Percentiles rank a stretch among this genome's conserved stretches.
These are phyloP conservation scores for Coemansia javaensis DNA, from an alignment of 192 early-diverging fungal genomes.

Conservation along the genomic window DNA sequence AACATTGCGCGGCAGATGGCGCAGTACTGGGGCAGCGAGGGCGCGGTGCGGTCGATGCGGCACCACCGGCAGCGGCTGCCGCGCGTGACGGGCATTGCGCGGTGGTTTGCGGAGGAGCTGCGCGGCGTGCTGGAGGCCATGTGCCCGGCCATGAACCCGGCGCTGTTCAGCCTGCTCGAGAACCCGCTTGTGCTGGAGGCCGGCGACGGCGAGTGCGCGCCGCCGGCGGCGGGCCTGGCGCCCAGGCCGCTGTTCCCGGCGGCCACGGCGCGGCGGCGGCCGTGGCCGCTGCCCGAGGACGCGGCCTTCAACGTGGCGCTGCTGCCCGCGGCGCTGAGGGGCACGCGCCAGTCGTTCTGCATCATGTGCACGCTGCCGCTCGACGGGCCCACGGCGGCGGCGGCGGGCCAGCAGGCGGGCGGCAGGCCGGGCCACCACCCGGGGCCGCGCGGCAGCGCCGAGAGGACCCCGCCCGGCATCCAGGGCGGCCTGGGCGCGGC, in stretches of 20 bases:
- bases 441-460: no score
- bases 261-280: constrained; percentile 12
- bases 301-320: constrained; percentile 39
- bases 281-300: constrained; percentile 4
- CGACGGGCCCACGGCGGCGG: constrained; percentile 2
- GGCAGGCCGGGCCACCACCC: no score
- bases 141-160: constrained; percentile 42
- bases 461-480: constrained; percentile 3
- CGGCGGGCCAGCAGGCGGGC: not conserved
- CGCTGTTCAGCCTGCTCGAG: constrained; percentile 39
- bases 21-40: constrained; percentile 45
- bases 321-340: constrained; percentile 43
- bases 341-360: constrained; percentile 48
- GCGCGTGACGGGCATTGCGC: constrained; percentile 43
- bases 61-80: constrained; percentile 42
- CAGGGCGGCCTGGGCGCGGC: not conserved
- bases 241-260: constrained; percentile 47
- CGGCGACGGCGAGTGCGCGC: no score
- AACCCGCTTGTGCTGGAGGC: constrained; percentile 41
- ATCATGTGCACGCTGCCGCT: constrained; percentile 47
- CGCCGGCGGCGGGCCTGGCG: constrained; percentile 1
- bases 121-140: constrained; percentile 41
- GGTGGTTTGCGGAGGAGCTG: constrained; percentile 49
- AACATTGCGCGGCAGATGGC: constrained; percentile 50
- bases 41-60: constrained; percentile 32